Base-by-base conservation (phyloP, 2,329 filamentous ascomycete genomes). In the Colletotrichum shisoi region DNA sequence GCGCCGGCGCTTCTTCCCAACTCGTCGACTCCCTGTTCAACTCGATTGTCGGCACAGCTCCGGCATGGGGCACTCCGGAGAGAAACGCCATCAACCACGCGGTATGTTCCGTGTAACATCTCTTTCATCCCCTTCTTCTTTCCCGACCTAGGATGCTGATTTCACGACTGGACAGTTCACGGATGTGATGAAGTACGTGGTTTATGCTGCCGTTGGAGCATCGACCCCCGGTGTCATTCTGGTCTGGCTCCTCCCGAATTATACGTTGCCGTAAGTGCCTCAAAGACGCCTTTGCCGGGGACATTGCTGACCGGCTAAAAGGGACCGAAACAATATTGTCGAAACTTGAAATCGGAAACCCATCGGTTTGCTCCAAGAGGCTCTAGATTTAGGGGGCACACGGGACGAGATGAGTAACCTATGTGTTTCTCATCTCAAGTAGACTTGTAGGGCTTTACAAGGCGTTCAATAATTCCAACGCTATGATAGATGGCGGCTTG, bases 101-200 rank as follows among this genome's bases (percentile, higher is more conserved):
- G 8, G 63, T 66, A 27, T 44, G 44, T 46, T 27, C 27, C 2
- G 1, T 8, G 1, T 8, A 31, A 8, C 27, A 8, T 31, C 27
- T 8, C 27, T 31, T 1, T 31, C 27, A 19, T 19, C 3, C n/a
- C 11, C 19, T 4, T 24, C 24, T 21, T 21, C 21, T 21, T 3
- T 2, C 24, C 34, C 17, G 2, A 19, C 7, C 3, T n/a, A 12
- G 11, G 24, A 21, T 3, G 9, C 34, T 56, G 34, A 66, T 5
- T 2, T 4, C 11, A 9, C 17, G 12, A 15, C 19, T n/a, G 21
- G 17, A 15, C 17, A 63, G 63, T 63, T 66, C 11, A 45, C 58
- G 11, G 63, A 66, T n/a, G 58, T 66, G 2, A 66, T 66, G 63
- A 63, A 44, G 21, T 62, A 24, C 13, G 63, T 57, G 52, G 58